phyloP scores from a whole-genome alignment of 2,329 filamentous ascomycete species.

The Rhynchosporium secalis region DNA sequence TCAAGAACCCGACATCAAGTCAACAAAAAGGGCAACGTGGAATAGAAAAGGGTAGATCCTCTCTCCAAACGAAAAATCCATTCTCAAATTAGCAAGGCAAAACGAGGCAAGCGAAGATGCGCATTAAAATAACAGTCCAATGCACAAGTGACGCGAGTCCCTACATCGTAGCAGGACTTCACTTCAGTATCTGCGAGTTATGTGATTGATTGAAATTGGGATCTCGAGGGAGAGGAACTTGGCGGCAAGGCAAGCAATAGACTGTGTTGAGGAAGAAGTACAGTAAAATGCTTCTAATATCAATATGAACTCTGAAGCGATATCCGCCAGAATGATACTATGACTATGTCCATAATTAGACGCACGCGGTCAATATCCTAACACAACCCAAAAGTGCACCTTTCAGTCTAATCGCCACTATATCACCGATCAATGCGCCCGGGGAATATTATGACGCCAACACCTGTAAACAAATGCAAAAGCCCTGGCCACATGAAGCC shows the following conservation, averaged over 20 bases:
- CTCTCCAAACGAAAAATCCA: too few species aligned
- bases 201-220: too few species aligned
- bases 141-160: conserved; percentile 9
- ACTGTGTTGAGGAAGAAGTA: not conserved
- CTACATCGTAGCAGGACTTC: not conserved
- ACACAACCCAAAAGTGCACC: not conserved
- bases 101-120: conserved; percentile 1
- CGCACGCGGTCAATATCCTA: conserved; percentile 2
- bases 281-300: not conserved
- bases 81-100: not conserved
- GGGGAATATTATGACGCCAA: conserved; percentile 10
- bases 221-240: not conserved
- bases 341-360: conserved; percentile 7
- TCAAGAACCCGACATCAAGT: not conserved
- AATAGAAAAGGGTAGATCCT: not conserved
- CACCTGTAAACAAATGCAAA: conserved; percentile 3
- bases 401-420: not conserved
- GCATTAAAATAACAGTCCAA: conserved; percentile 9
- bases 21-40: not conserved
- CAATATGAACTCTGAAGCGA: conserved; percentile 9
- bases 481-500: not conserved
- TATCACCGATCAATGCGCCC: not conserved
- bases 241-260: not conserved
- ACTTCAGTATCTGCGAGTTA: conserved; percentile 4
- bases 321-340: conserved; percentile 1